Base-by-base conservation (phyloP, 129 eudicot species). In the Arctium minus region DNA sequence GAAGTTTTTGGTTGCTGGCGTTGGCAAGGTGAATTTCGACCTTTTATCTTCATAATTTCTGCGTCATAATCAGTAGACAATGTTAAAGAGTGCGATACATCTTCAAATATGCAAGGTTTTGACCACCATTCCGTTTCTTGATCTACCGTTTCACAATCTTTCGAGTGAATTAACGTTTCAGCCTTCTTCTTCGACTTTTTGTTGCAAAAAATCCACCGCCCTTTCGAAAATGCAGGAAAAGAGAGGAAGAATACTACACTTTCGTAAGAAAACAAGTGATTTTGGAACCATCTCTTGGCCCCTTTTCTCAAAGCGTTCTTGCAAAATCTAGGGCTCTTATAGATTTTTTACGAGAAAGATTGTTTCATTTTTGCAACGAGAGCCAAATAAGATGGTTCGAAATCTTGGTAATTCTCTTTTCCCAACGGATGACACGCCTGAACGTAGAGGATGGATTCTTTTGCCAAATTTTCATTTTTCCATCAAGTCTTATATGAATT, bases 1-100 rank as follows among this genome's bases (percentile, higher is more conserved):
- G 67, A 81, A 79, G 44, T 96, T 96, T 79, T 68, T 96, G 82
- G 88, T 96, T 88, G 98, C 97, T 80, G 98, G 95, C 13, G 91
- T 96, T 77, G 99, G 97, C 67, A 93, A 93, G 99, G 99, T 93
- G 70, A 80, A 31, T 13, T 46, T 70, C 22, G 11, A 56, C 40
- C 56, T 17, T 67, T 27, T 67, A 67, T 4, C 30, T 29, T 67
- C 6, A 3, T n/a, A 18, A 27, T 67, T 67, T 29, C 5, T 8
- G 13, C 15, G 8, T 65, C 29, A 17, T 56, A 17, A 5, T 3
- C 65, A 3, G 22, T 17, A 50, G 64, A 53, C 65, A 3, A 53
- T 53, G 65, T 53, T 53, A 53, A 53, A 53, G 65, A 53, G 65
- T 53, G 65, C 27, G 27, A n/a, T 60, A 17, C 29, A n/a, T 60